phyloP scores from a whole-genome alignment of 129 eudicot genomes.

The Arctium lappa region DNA sequence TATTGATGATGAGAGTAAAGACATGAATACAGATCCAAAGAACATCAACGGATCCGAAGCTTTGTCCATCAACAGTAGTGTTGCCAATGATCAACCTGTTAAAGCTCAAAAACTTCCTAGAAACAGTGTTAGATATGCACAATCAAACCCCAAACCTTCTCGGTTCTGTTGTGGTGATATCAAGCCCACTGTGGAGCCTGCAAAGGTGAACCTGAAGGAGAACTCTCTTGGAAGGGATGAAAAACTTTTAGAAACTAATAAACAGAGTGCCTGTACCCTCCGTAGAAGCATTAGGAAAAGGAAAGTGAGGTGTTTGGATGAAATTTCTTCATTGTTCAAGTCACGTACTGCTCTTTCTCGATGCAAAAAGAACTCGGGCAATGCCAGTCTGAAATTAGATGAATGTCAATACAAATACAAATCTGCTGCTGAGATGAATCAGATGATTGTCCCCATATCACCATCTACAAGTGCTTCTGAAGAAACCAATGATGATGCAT shows the following conservation, averaged over 20 bases:
- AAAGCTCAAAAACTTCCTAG: conserved; percentile 10
- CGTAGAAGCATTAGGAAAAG: conserved; percentile 67
- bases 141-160: conserved; percentile 19
- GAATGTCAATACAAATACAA: conserved; percentile 15
- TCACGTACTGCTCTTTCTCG: conserved; percentile 15
- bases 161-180: conserved; percentile 18
- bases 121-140: conserved; percentile 16
- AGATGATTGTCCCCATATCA: neutral
- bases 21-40: neutral
- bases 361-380: conserved; percentile 18
- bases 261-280: conserved; percentile 21
- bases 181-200: neutral
- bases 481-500: conserved; percentile 7
- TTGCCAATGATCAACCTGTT: conserved; percentile 16
- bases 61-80: neutral
- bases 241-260: conserved; percentile 10
- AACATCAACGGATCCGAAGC: conserved; percentile 3
- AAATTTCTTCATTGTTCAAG: conserved; percentile 33
- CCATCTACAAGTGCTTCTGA: conserved; percentile 3
- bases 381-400: conserved; percentile 12
- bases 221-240: conserved; percentile 20
- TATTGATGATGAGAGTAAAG: neutral
- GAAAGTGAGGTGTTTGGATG: conserved; percentile 52
- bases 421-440: conserved; percentile 15
- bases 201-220: conserved; percentile 8